Conservation (phyloP, 192 early-diverging fungal species). For the Irineochytrium annulatum region DNA sequence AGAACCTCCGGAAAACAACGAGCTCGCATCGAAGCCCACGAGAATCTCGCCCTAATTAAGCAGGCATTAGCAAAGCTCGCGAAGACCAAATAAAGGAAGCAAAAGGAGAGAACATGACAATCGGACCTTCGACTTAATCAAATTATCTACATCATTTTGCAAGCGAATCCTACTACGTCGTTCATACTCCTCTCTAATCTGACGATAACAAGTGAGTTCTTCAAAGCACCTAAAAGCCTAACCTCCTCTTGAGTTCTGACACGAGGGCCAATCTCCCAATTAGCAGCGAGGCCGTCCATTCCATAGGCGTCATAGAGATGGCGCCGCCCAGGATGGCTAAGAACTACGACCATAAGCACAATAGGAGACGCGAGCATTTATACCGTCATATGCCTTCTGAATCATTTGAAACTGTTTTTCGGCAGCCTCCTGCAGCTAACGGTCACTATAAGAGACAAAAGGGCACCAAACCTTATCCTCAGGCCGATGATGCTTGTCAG, state of each 20-base stretch:
- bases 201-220: background rate
- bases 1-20: conserved; percentile 32
- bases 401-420: conserved; percentile 44
- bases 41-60: conserved; percentile 37
- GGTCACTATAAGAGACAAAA: background rate
- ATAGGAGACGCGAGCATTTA: background rate
- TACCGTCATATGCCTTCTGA: conserved; percentile 47
- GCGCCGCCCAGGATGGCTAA: conserved; percentile 44
- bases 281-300: conserved; percentile 29
- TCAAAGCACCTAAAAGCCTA: background rate
- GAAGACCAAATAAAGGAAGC: background rate
- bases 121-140: conserved; percentile 37
- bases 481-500: conserved; percentile 47
- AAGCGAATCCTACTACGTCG: conserved; percentile 23
- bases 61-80: background rate
- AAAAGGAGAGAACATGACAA: background rate
- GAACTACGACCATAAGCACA: conserved; percentile 20
- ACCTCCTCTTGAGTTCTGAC: conserved; percentile 31
- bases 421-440: conserved; percentile 30
- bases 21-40: conserved; percentile 45
- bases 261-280: conserved; percentile 44
- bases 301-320: conserved; percentile 57
- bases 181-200: conserved; percentile 49
- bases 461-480: conserved; percentile 32
- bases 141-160: conserved; percentile 39